Percentiles rank a stretch among this genome's conserved stretches.
These are phyloP conservation scores for Claviceps purpurea DNA, from an alignment of 2,329 filamentous ascomycete genomes.

Conservation along the genomic window DNA sequence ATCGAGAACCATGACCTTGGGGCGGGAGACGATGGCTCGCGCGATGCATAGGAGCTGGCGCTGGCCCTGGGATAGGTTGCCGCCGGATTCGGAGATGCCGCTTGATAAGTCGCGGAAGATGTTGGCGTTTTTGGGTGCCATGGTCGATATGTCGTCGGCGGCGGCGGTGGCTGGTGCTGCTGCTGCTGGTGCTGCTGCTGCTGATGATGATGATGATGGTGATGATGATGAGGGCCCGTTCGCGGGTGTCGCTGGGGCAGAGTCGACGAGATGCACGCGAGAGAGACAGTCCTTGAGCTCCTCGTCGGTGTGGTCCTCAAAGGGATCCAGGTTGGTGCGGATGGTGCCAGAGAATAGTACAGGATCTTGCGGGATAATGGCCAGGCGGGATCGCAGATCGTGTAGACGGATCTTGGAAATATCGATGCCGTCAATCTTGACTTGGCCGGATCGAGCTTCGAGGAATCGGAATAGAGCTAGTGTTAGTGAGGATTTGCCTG, in stretches of 20 bases:
- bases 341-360: constrained; percentile 72
- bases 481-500: constrained; percentile 64
- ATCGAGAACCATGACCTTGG: constrained; percentile 68
- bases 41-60: constrained; percentile 64
- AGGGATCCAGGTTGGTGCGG: constrained; percentile 64
- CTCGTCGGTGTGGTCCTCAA: constrained; percentile 53
- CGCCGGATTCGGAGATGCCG: constrained; percentile 55
- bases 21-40: constrained; percentile 56
- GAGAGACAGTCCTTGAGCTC: constrained; percentile 57
- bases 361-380: constrained; percentile 71
- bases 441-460: constrained; percentile 50
- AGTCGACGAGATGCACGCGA: constrained; percentile 53
- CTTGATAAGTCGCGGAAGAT: constrained; percentile 50
- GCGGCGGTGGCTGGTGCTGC: no score
- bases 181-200: no score
- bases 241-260: constrained; percentile 23
- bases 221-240: constrained; percentile 22
- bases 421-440: constrained; percentile 61
- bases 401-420: constrained; percentile 59
- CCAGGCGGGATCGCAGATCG: constrained; percentile 57
- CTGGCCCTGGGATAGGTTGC: constrained; percentile 65
- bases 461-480: constrained; percentile 68
- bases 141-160: constrained; percentile 16
- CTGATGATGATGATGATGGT: constrained; percentile 12
- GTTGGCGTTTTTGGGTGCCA: constrained; percentile 42